Evolutionary conservation across 345 rosid genomes (phyloP).

Genomic region (Viola odorata): DNA sequence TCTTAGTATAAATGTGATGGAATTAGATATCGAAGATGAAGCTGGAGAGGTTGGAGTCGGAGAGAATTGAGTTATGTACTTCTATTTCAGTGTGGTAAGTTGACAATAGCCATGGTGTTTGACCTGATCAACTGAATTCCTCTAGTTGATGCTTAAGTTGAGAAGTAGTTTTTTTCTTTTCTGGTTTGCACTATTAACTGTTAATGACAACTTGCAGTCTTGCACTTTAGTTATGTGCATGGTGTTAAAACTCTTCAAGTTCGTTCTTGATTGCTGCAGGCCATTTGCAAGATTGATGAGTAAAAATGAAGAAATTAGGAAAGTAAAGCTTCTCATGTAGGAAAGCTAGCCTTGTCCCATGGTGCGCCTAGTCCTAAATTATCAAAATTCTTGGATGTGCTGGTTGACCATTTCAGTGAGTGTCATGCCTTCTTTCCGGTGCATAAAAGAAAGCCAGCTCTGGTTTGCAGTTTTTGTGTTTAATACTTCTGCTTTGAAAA

Average conservation of each 20-base stretch:
- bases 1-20: too few relatives aligned
- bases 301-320: slow-evolving; percentile 68
- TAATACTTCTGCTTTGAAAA: slow-evolving; percentile 8
- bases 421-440: slow-evolving; percentile 23
- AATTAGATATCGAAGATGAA: too few relatives aligned
- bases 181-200: neutral
- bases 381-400: slow-evolving; percentile 79
- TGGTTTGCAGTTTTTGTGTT: slow-evolving; percentile 3
- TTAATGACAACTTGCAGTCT: neutral
- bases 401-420: slow-evolving; percentile 82
- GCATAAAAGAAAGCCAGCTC: slow-evolving; percentile 8
- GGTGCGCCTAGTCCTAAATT: slow-evolving; percentile 92
- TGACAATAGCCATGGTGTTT: neutral
- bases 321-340: slow-evolving; percentile 74
- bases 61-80: too few relatives aligned
- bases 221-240: slow-evolving; percentile 1
- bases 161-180: neutral
- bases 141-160: slow-evolving; percentile 1
- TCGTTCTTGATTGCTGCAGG: slow-evolving; percentile 41
- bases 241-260: slow-evolving; percentile 12
- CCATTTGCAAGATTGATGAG: slow-evolving; percentile 71
- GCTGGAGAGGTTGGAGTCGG: too few relatives aligned
- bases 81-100: neutral
- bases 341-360: slow-evolving; percentile 46
- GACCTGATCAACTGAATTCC: slow-evolving; percentile 8